Percentiles rank a stretch among this genome's conserved stretches.
phyloP scores from a whole-genome alignment of 176 grass and related monocot genomes.

The Carex kokanica region DNA sequence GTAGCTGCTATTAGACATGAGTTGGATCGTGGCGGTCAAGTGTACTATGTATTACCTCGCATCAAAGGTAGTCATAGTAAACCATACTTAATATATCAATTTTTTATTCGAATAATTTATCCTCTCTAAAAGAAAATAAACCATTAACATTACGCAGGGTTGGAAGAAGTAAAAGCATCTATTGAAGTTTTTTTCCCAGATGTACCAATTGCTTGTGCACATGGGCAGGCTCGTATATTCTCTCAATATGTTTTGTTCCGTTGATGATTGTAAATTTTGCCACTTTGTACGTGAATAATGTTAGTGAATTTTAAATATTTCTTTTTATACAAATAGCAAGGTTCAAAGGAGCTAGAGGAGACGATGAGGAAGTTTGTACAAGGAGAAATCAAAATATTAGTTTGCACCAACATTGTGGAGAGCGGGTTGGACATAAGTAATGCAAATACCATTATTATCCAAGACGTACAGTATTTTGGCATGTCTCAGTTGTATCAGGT shows the following conservation, averaged over 20 bases:
- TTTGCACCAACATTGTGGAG: slow-evolving; percentile 97
- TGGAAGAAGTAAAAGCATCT: slow-evolving; percentile 76
- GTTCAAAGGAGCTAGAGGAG: slow-evolving; percentile 62
- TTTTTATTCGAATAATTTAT: slow-evolving; percentile 18
- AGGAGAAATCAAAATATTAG: slow-evolving; percentile 73
- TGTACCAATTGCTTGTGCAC: slow-evolving; percentile 68
- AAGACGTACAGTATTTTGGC: slow-evolving; percentile 84
- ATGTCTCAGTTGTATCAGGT: slow-evolving; percentile 94
- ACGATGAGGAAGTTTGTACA: slow-evolving; percentile 76
- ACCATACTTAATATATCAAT: slow-evolving; percentile 12
- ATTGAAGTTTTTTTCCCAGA: slow-evolving; percentile 55
- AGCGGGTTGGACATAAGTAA: slow-evolving; percentile 93
- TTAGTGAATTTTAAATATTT: slow-evolving; percentile 12
- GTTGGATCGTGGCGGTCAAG: slow-evolving; percentile 78
- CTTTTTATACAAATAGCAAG: slow-evolving; percentile 44
- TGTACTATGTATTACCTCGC: slow-evolving; percentile 96
- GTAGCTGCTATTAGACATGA: slow-evolving; percentile 82
- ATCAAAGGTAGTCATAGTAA: slow-evolving; percentile 65
- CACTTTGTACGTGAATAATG: slow-evolving; percentile 23
- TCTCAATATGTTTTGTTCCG: neutral
- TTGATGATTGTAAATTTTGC: neutral
- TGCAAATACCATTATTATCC: slow-evolving; percentile 86
- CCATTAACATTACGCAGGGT: slow-evolving; percentile 47
- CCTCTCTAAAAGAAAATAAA: slow-evolving; percentile 11
- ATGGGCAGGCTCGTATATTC: slow-evolving; percentile 69